phyloP scores from a whole-genome alignment of 192 early-diverging fungal genomes.

The Umbelopsis isabellina region DNA sequence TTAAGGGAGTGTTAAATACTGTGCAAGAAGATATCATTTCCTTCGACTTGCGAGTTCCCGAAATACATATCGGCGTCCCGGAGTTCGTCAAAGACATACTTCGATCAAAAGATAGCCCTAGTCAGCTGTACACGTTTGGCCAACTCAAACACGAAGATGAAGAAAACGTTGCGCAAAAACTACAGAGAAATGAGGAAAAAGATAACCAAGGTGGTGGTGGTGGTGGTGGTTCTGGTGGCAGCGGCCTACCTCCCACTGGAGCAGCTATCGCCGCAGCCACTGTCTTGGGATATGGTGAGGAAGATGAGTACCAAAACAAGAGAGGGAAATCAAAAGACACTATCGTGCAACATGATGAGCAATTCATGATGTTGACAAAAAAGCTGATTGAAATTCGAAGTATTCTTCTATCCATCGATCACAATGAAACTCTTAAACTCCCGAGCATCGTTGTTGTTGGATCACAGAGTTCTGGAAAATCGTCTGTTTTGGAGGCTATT shows the following conservation, averaged over 20 bases:
- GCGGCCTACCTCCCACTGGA: slow-evolving; percentile 40
- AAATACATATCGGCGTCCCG: slow-evolving; percentile 45
- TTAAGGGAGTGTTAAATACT: slow-evolving; percentile 39
- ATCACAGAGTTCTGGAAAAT: slow-evolving; percentile 85
- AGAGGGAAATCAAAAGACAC: slow-evolving; percentile 14
- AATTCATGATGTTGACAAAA: slow-evolving; percentile 88
- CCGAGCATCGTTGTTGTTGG: slow-evolving; percentile 91
- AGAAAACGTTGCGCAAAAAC: slow-evolving; percentile 31
- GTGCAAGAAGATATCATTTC: slow-evolving; percentile 41
- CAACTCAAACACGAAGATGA: slow-evolving; percentile 32
- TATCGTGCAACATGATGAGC: slow-evolving; percentile 65
- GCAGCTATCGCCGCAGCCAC: slow-evolving; percentile 46
- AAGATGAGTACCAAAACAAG: slow-evolving; percentile 50
- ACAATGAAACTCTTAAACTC: slow-evolving; percentile 74
- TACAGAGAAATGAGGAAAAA: slow-evolving; percentile 27
- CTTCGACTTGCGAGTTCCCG: slow-evolving; percentile 43
- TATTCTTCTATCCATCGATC: slow-evolving; percentile 86
- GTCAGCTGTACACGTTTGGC: slow-evolving; percentile 27
- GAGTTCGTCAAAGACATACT: slow-evolving; percentile 33
- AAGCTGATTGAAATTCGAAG: slow-evolving; percentile 95
- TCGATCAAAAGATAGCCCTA: slow-evolving; percentile 3
- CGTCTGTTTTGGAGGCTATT: slow-evolving; percentile 85
- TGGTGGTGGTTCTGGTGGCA: slow-evolving; percentile 17
- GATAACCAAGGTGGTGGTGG: slow-evolving; percentile 25
- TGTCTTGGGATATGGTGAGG: slow-evolving; percentile 45